These are phyloP conservation scores for Neonectria punicea DNA, from an alignment of 2,329 filamentous ascomycete genomes.

Conservation along the genomic window DNA sequence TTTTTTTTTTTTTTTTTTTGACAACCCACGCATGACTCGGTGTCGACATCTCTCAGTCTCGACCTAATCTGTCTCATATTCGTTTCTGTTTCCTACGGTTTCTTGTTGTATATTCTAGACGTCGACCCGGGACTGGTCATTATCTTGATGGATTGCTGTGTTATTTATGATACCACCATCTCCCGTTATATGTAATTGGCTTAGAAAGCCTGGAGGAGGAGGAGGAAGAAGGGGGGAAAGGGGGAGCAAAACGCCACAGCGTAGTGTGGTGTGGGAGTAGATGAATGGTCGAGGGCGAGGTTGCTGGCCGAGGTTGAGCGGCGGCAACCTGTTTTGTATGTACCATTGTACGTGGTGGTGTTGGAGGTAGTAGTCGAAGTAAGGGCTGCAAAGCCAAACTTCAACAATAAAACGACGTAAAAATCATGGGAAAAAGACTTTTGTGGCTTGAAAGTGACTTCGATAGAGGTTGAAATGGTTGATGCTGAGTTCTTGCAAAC, in stretches of 20 bases:
- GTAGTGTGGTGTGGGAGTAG: conserved; percentile 27
- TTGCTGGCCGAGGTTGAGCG: conserved; percentile 39
- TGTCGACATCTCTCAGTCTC: conserved; percentile 44
- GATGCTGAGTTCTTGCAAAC: no score
- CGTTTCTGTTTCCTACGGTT: conserved; percentile 37
- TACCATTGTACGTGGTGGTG: conserved; percentile 20
- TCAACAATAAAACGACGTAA: conserved; percentile 39
- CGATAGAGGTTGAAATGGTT: neutral
- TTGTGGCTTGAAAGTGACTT: neutral
- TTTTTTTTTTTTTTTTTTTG: conserved; percentile 33
- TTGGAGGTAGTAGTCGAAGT: conserved; percentile 29
- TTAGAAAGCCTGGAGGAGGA: conserved; percentile 34
- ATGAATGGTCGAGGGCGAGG: conserved; percentile 24
- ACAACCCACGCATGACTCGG: conserved; percentile 41
- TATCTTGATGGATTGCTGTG: conserved; percentile 38
- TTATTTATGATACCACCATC: conserved; percentile 47
- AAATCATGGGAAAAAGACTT: conserved; percentile 17
- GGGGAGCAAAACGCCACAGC: conserved; percentile 26
- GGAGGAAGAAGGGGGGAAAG: conserved; percentile 12
- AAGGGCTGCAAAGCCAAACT: conserved; percentile 33
- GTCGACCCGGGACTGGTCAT: conserved; percentile 45
- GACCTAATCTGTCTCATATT: conserved; percentile 49
- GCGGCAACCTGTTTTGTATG: conserved; percentile 30
- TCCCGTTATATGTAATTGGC: conserved; percentile 47
- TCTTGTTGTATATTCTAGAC: conserved; percentile 50